Percentiles rank a stretch among this genome's conserved stretches.
Conservation (phyloP, 768 basidiomycete species). For the Termitomyces bulborhizus region DNA sequence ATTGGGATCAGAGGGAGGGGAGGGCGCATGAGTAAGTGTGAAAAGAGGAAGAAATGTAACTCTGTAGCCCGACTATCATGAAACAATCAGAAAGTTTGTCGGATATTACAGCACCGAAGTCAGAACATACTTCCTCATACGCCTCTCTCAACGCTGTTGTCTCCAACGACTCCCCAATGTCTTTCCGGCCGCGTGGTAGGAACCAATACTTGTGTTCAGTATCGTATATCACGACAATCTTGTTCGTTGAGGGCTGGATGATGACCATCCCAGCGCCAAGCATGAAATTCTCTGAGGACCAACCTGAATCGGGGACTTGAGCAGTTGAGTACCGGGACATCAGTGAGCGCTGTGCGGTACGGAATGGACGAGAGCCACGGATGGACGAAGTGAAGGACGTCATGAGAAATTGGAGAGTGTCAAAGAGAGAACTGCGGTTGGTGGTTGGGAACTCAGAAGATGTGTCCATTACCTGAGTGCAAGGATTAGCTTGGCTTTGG, state of each 20-base stretch:
- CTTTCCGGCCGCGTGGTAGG: slow-evolving; percentile 61
- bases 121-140: slow-evolving; percentile 50
- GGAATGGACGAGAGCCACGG: background rate
- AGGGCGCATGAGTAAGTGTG: slow-evolving; percentile 10
- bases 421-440: background rate
- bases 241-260: slow-evolving; percentile 49
- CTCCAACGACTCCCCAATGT: slow-evolving; percentile 58
- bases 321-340: slow-evolving; percentile 26
- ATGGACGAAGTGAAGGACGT: background rate
- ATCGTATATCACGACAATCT: slow-evolving; percentile 48
- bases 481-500: no score
- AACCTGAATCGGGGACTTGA: slow-evolving; percentile 37
- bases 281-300: slow-evolving; percentile 46
- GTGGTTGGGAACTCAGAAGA: background rate
- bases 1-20: slow-evolving; percentile 7
- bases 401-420: background rate
- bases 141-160: slow-evolving; percentile 56
- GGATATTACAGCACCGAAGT: background rate
- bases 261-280: slow-evolving; percentile 60
- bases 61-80: slow-evolving; percentile 12
- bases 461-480: background rate
- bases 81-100: background rate
- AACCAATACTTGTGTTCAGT: slow-evolving; percentile 38
- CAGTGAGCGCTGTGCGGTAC: background rate
- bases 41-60: slow-evolving; percentile 13